Evolutionary conservation across 805 yeast species (phyloP), one percentile per base, ranked within the genome.

Genomic region (Yamadazyma nakazawae): DNA sequence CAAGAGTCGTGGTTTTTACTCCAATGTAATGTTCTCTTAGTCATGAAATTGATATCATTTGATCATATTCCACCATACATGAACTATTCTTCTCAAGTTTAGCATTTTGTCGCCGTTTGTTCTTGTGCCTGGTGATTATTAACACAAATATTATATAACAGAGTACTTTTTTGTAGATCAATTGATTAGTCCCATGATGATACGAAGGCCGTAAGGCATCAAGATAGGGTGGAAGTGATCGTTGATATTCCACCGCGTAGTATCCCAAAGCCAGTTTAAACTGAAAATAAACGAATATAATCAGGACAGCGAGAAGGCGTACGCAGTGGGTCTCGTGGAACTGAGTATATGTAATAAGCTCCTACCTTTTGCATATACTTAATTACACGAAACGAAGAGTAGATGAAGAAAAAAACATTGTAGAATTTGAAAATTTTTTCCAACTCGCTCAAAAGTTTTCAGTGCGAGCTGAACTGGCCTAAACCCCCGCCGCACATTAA

Each of bases 231-330:
- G 77, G 77, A 72, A 72, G 61, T 63, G 76, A 72, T 57, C 75
- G 48, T 67, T 60, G 50, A 49, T 72, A 50, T 71, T 57, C 74
- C 75, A 68, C 62, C 34, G 19, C 41, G 34, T 38, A 38, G 41
- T 38, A 38, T 38, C 41, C 18, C 41, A 26, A 38, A 28, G 67
- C 75, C 76, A 71, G 53, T 69, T 72, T 72, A 70, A 56, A 71
- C 76, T 71, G 75, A 61, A 65, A 61, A 67, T 70, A 72, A 72
- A 52, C 72, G 77, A 72, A 72, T 72, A 70, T 66, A 50, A 61
- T 61, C 75, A 72, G 77, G 75, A 73, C 62, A 58, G 66, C 63
- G 75, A 64, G 75, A 70, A 72, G 76, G 76, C 75, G 61, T 67
- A 40, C 71, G 75, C 68, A 58, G 62, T 70, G 76, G 74, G 28